Evolutionary conservation across 805 yeast genomes (phyloP).

Genomic region (Starmerella roubikii): DNA sequence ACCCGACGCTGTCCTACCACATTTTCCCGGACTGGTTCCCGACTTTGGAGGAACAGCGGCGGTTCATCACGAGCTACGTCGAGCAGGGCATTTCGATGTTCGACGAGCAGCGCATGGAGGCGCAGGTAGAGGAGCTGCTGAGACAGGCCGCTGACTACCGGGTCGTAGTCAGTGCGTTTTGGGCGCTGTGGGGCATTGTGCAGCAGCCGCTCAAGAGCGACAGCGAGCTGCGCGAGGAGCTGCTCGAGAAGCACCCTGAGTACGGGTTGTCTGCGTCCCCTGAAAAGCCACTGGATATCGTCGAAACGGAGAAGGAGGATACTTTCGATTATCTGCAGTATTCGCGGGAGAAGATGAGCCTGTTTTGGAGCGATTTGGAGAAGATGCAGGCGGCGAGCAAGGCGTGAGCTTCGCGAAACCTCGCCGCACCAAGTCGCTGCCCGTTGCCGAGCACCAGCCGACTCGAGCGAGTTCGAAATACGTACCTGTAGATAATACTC

Average conservation of each 20-base stretch:
- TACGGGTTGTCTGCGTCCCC: slow-evolving; percentile 26
- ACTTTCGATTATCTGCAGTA: slow-evolving; percentile 66
- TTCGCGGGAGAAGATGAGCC: slow-evolving; percentile 56
- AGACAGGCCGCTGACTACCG: slow-evolving; percentile 68
- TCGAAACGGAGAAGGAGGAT: slow-evolving; percentile 17
- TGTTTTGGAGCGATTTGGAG: slow-evolving; percentile 58
- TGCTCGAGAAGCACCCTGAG: slow-evolving; percentile 30
- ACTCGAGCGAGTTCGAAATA: no score
- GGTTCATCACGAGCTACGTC: slow-evolving; percentile 65
- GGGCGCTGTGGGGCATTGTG: slow-evolving; percentile 89
- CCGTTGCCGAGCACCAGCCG: no score
- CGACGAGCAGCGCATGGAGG: slow-evolving; percentile 30
- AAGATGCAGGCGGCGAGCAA: no score
- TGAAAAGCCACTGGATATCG: neutral
- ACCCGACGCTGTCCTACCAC: slow-evolving; percentile 40
- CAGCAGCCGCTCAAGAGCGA: slow-evolving; percentile 46
- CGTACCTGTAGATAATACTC: no score
- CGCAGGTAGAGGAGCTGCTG: slow-evolving; percentile 38
- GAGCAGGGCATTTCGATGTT: slow-evolving; percentile 31
- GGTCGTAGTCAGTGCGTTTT: slow-evolving; percentile 58
- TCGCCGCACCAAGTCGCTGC: no score
- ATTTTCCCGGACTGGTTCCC: slow-evolving; percentile 54
- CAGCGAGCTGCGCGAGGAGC: slow-evolving; percentile 31
- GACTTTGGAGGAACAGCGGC: slow-evolving; percentile 47
- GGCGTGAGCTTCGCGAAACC: no score